Base-by-base conservation (phyloP, 2,329 filamentous ascomycete species). In the Aspergillus sp. region DNA sequence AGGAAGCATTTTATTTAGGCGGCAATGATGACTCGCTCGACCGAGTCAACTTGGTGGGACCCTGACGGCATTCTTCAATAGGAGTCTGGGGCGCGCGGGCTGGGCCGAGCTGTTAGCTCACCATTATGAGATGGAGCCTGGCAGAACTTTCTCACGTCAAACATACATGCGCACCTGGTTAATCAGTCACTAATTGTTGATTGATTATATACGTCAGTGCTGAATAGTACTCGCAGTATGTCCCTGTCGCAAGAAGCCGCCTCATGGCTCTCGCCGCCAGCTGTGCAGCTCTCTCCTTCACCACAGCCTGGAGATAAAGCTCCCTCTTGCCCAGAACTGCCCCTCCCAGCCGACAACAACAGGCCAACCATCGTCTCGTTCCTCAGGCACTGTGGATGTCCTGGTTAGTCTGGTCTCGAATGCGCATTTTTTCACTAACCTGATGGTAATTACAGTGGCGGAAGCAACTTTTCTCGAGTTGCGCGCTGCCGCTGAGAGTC, bases 361-460 rank as follows among this genome's bases (percentile, higher is more conserved):
- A 41, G 23, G 8, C 53, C 53, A 5, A 52, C 49, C 11, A 27
- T 58, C 10, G 10, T 58, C 3, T 13, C 50, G 1, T 58, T 58
- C 17, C 57, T 58, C 11, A 27, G 57, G 15, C 57, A 58, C 25
- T 58, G 57, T 30, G 57, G 57, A 21, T 58, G 57, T 58, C 57
- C 57, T 15, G 19, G 57, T 58, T 4, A n/a, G 38, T 47, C 15
- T 1, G 27, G 19, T n/a, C 4, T 5, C 21, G 3, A 53, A 38
- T 19, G 8, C 5, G 4, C n/a, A 2, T 2, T 17, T 17, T 5
- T 2, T 11, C 11, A 30, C 17, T 19, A 25, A 5, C 3, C 8
- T 49, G 4, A 50, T 15, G 6, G 3, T 7, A 19, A 13, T 5
- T n/a, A 0, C 32, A 55, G 53, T 55, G 15, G 53, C 53, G 21